Evolutionary conservation across 805 yeast genomes (phyloP).

Genomic region (Candida hispaniensis): DNA sequence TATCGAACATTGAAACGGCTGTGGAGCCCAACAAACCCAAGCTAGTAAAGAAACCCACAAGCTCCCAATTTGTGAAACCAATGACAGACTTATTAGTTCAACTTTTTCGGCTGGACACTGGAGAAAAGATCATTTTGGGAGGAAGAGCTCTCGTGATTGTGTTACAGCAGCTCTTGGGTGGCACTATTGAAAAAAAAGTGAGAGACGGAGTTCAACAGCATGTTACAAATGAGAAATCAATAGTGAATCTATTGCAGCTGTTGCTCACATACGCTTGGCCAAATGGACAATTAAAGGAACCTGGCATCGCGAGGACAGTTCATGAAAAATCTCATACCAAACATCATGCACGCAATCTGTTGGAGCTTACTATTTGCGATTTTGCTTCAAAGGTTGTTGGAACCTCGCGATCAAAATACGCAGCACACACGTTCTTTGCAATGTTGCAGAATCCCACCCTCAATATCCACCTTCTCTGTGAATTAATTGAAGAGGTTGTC

Average conservation of each 20-base stretch:
- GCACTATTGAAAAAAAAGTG: slow-evolving; percentile 64
- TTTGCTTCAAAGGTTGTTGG: slow-evolving; percentile 69
- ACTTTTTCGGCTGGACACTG: slow-evolving; percentile 52
- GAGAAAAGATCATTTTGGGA: slow-evolving; percentile 60
- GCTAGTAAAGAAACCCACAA: too few species aligned
- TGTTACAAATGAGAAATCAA: slow-evolving; percentile 26
- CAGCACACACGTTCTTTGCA: slow-evolving; percentile 48
- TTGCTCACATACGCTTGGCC: slow-evolving; percentile 39
- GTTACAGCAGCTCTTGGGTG: slow-evolving; percentile 76
- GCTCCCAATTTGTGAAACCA: slow-evolving; percentile 52
- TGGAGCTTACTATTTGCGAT: slow-evolving; percentile 51
- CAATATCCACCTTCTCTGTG: slow-evolving; percentile 52
- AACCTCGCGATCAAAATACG: slow-evolving; percentile 46
- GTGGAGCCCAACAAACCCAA: too few species aligned
- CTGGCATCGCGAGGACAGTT: slow-evolving; percentile 32
- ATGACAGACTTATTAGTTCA: slow-evolving; percentile 66
- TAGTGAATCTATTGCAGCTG: slow-evolving; percentile 19
- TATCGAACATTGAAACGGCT: background rate
- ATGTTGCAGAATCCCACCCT: slow-evolving; percentile 65
- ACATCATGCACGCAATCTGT: slow-evolving; percentile 47
- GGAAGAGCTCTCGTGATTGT: slow-evolving; percentile 76
- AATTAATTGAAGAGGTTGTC: slow-evolving; percentile 47
- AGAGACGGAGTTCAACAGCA: slow-evolving; percentile 31
- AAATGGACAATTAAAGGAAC: slow-evolving; percentile 35
- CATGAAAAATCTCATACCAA: slow-evolving; percentile 43